A percentile compares a stretch with the other conserved stretches of the same genome.
These are phyloP conservation scores for Sesbania bispinosa DNA, from an alignment of 306 rosid species.

Conservation along the genomic window DNA sequence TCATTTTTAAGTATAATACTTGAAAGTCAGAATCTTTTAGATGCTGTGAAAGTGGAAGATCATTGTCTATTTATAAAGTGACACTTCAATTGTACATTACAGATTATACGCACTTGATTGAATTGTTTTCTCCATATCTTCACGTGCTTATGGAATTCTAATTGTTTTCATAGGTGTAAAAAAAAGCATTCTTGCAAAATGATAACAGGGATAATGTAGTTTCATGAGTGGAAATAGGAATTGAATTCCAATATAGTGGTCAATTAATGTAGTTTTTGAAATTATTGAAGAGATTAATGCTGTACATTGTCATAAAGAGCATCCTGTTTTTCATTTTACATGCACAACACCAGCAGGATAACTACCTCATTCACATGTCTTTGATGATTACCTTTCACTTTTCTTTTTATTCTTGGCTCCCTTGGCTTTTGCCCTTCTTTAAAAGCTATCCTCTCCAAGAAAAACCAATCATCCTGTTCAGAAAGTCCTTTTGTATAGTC, in stretches of 20 bases:
- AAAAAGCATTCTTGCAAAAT: conserved; percentile 30
- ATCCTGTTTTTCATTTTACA: neutral
- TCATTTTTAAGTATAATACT: too few species aligned
- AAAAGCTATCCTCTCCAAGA: neutral
- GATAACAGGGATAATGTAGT: neutral
- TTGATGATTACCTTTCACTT: neutral
- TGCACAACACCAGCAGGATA: neutral
- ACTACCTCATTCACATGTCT: neutral
- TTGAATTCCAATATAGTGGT: neutral
- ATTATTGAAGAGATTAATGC: neutral
- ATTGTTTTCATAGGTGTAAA: conserved; percentile 43
- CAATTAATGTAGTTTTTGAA: neutral
- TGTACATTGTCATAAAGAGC: neutral
- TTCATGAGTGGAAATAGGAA: neutral
- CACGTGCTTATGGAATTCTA: neutral
- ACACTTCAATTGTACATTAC: too few species aligned
- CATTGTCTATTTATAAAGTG: too few species aligned
- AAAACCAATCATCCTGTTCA: neutral
- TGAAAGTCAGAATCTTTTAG: too few species aligned
- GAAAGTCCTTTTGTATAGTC: neutral
- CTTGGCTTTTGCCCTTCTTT: neutral
- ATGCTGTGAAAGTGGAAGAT: too few species aligned
- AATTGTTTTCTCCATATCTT: too few species aligned
- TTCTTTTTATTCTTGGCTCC: neutral
- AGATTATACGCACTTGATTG: too few species aligned